These are phyloP conservation scores for Suillus cothurnatus DNA, from an alignment of 768 basidiomycete species.

Conservation along the genomic window DNA sequence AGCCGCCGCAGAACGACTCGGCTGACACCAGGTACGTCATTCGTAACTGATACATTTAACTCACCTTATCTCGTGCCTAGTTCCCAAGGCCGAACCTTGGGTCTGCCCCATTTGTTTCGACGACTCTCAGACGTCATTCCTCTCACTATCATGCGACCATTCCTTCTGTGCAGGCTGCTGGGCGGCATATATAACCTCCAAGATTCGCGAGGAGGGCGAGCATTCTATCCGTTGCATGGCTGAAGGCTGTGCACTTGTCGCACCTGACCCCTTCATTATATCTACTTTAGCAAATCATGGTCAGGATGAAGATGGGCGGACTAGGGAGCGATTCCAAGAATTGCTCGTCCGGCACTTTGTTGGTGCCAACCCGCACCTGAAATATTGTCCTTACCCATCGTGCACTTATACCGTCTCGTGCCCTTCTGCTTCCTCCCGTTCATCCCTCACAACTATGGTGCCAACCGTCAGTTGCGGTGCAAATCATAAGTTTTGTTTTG, in stretches of 20 bases:
- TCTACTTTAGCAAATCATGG: slow-evolving; percentile 44
- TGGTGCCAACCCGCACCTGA: slow-evolving; percentile 74
- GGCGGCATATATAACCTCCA: slow-evolving; percentile 75
- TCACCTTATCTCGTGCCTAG: slow-evolving; percentile 14
- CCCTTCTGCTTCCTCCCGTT: slow-evolving; percentile 74
- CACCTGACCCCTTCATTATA: slow-evolving; percentile 63
- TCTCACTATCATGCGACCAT: slow-evolving; percentile 83
- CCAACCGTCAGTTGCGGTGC: slow-evolving; percentile 89
- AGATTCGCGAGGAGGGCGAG: slow-evolving; percentile 84
- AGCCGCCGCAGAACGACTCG: slow-evolving; percentile 33
- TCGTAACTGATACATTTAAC: slow-evolving; percentile 7
- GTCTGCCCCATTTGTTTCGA: slow-evolving; percentile 95
- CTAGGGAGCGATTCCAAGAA: slow-evolving; percentile 77
- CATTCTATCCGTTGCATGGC: slow-evolving; percentile 78
- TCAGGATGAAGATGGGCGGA: slow-evolving; percentile 45
- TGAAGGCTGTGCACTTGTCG: slow-evolving; percentile 68
- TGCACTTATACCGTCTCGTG: slow-evolving; percentile 96
- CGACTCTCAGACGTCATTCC: slow-evolving; percentile 66
- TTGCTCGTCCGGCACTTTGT: slow-evolving; percentile 92
- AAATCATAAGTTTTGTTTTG: slow-evolving; percentile 90
- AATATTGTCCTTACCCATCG: slow-evolving; percentile 94
- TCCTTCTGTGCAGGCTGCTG: slow-evolving; percentile 85
- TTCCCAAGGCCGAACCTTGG: slow-evolving; percentile 53
- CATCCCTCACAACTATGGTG: slow-evolving; percentile 74
- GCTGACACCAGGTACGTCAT: slow-evolving; percentile 26